phyloP scores from a whole-genome alignment of 352 stramenopile species.

The Phytophthora aleatoria region DNA sequence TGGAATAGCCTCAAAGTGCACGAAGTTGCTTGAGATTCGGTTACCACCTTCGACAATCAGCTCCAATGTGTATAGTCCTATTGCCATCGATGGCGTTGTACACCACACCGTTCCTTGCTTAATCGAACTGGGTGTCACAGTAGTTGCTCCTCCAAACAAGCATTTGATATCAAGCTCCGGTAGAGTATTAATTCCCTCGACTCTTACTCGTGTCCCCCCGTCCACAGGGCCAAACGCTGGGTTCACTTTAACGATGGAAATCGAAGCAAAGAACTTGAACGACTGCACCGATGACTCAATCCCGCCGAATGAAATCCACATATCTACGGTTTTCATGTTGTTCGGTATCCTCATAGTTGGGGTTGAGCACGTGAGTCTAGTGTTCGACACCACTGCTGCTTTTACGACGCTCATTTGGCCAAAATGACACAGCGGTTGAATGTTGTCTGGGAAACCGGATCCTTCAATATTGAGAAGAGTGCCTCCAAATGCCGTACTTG shows the following conservation, averaged over 20 bases:
- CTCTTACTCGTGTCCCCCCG: slow-evolving; percentile 34
- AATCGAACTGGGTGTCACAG: slow-evolving; percentile 10
- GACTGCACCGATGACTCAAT: slow-evolving; percentile 25
- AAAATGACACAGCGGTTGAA: slow-evolving; percentile 43
- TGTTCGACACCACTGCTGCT: slow-evolving; percentile 30
- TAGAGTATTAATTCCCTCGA: slow-evolving; percentile 33
- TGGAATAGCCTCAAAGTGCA: slow-evolving; percentile 39
- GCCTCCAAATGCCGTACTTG: slow-evolving; percentile 25
- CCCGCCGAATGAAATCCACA: slow-evolving; percentile 44
- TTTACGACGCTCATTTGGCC: slow-evolving; percentile 8
- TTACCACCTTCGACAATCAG: slow-evolving; percentile 30
- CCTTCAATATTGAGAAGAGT: slow-evolving; percentile 43
- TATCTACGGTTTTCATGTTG: slow-evolving; percentile 12
- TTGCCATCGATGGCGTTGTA: slow-evolving; percentile 28
- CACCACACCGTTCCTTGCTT: slow-evolving; percentile 24
- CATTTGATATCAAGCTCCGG: slow-evolving; percentile 31
- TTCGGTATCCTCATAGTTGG: slow-evolving; percentile 19
- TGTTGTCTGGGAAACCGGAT: slow-evolving; percentile 27
- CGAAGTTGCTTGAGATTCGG: slow-evolving; percentile 32
- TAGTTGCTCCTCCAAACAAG: slow-evolving; percentile 33
- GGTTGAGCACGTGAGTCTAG: slow-evolving; percentile 27
- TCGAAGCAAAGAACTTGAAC: slow-evolving; percentile 32
- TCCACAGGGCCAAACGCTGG: slow-evolving; percentile 40
- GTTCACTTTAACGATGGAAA: slow-evolving; percentile 13
- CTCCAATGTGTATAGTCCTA: slow-evolving; percentile 37